Conservation (phyloP, 1,284 basidiomycete species). For the Amylostereum areolatum region DNA sequence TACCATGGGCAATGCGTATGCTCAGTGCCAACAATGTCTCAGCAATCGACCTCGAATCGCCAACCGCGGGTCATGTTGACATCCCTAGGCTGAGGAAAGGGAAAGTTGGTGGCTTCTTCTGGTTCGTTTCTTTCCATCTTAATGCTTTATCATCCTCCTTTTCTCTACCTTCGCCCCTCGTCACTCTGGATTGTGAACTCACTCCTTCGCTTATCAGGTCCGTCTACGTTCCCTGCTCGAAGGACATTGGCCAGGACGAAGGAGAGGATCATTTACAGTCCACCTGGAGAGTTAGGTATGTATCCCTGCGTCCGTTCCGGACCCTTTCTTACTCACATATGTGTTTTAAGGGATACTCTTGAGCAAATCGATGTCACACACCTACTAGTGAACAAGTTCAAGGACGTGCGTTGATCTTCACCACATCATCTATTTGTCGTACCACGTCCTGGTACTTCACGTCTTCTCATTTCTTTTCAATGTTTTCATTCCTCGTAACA, state of each 20-base stretch:
- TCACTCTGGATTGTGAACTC: not conserved
- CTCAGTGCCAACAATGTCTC: conserved; percentile 69
- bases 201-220: conserved; percentile 41
- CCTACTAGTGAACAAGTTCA: conserved; percentile 72
- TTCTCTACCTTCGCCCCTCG: conserved; percentile 1
- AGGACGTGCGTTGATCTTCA: conserved; percentile 44
- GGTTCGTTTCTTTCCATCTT: conserved; percentile 36
- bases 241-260: conserved; percentile 32
- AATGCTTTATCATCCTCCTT: not conserved
- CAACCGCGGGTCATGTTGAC: conserved; percentile 72
- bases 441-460: no score
- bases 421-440: not conserved
- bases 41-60: conserved; percentile 56
- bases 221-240: conserved; percentile 57
- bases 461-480: no score
- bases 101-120: conserved; percentile 86
- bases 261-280: conserved; percentile 69
- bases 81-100: conserved; percentile 78
- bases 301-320: not conserved
- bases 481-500: no score
- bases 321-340: no score
- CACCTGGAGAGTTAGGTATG: conserved; percentile 72
- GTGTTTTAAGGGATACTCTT: conserved; percentile 63
- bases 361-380: conserved; percentile 89
- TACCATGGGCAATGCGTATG: conserved; percentile 60